These are phyloP conservation scores for Alternaria hordeiaustralica DNA, from an alignment of 2,329 filamentous ascomycete species.

Conservation along the genomic window DNA sequence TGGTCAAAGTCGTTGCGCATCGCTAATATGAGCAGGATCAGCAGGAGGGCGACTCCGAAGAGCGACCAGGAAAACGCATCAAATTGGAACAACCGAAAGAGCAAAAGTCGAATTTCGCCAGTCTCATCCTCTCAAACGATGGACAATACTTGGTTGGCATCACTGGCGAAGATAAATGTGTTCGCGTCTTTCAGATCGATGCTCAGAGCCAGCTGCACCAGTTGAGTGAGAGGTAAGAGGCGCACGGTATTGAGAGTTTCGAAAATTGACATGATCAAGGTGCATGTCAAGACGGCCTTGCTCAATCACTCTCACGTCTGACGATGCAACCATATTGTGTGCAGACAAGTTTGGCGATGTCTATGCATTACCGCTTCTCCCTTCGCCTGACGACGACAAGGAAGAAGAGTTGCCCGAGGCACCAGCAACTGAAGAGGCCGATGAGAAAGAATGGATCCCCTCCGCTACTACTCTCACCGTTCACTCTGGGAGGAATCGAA, in stretches of 20 bases:
- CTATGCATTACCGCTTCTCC: slow-evolving; percentile 79
- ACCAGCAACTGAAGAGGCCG: slow-evolving; percentile 22
- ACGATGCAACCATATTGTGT: slow-evolving; percentile 75
- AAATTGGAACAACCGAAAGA: slow-evolving; percentile 45
- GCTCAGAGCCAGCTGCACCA: slow-evolving; percentile 67
- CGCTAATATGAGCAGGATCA: slow-evolving; percentile 27
- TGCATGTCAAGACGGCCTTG: slow-evolving; percentile 89
- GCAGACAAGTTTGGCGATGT: slow-evolving; percentile 98
- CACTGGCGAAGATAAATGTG: slow-evolving; percentile 88
- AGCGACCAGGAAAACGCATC: slow-evolving; percentile 51
- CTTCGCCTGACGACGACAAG: slow-evolving; percentile 40
- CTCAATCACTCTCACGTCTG: slow-evolving; percentile 72
- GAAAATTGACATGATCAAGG: slow-evolving; percentile 54
- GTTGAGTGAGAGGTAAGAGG: slow-evolving; percentile 72
- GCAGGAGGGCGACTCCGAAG: slow-evolving; percentile 35
- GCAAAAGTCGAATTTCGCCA: slow-evolving; percentile 68
- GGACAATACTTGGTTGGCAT: slow-evolving; percentile 75
- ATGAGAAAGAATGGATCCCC: slow-evolving; percentile 54
- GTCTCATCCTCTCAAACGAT: slow-evolving; percentile 68
- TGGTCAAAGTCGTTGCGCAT: background rate
- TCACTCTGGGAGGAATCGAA: slow-evolving; percentile 66
- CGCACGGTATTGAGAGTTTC: background rate
- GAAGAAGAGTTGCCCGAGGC: slow-evolving; percentile 26
- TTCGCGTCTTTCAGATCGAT: slow-evolving; percentile 80
- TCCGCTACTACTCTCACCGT: slow-evolving; percentile 66